Base-by-base conservation (phyloP, 2,329 filamentous ascomycete species). In the Bipolaris bicolor region DNA sequence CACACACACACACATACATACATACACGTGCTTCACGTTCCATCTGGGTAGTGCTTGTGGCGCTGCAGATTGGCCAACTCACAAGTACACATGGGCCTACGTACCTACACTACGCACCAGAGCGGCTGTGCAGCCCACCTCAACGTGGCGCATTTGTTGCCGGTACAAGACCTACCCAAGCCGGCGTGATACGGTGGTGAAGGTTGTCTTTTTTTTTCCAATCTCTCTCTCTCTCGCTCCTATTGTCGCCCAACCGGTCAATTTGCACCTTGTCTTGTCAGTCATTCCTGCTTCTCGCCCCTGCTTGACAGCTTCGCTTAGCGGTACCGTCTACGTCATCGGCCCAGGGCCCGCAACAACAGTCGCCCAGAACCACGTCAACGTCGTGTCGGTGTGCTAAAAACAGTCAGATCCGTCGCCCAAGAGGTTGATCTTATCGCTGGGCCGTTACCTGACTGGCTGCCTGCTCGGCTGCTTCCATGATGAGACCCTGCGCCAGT, bases 341-440 rank as follows among this genome's bases (percentile, higher is more conserved):
- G 7, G 34, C 15, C 52, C 50, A 58, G 63, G 58, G 47, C 26
- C 26, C 49, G 13, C 33, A 45, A 50, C 58, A 62, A 58, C 62
- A 52, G 46, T 31, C 15, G 52, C 49, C 47, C 55, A 43, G 41
- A 54, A 60, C 56, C 66, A 68, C 66, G 66, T 68, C 63, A 61
- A 68, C 60, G 43, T 44, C 16, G 50, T 57, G 61, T 59, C 62
- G 52, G 55, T 63, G 62, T 64, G 60, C 48, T 44, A 52, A 51
- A 39, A 56, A 39, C 46, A 44, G 55, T 53, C 22, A 18, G 49
- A 60, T 50, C 26, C 49, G 55, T 36, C 46, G 26, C 20, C 31
- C 18, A 37, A 34, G 43, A 29, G 34, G 49, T 40, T 48, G 61
- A 66, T 67, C 63, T 37, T 49, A 60, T 66, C 62, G 65, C 62